These are phyloP conservation scores for Huntiella bhutanensis DNA, from an alignment of 2,329 filamentous ascomycete species.

Conservation along the genomic window DNA sequence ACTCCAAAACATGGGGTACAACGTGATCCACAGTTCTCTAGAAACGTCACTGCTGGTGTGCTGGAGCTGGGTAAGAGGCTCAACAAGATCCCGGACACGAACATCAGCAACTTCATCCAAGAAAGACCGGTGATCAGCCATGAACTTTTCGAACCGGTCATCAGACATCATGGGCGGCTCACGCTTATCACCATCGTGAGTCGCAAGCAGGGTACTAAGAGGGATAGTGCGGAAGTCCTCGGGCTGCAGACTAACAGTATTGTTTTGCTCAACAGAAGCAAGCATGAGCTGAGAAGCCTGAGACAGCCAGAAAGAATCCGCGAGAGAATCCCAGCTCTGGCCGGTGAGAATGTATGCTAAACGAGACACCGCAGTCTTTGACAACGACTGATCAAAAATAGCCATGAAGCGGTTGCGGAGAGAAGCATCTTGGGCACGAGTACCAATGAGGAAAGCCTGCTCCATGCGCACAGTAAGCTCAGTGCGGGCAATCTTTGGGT, in stretches of 20 bases:
- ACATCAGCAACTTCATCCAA: constrained; percentile 67
- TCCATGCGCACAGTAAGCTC: constrained; percentile 95
- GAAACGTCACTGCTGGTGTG: constrained; percentile 69
- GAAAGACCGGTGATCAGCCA: constrained; percentile 66
- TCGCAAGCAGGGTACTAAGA: constrained; percentile 51
- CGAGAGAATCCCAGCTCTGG: constrained; percentile 93
- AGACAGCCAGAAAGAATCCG: constrained; percentile 89
- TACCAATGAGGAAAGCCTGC: constrained; percentile 92
- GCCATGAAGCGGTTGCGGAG: constrained; percentile 95
- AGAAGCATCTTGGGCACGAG: constrained; percentile 77
- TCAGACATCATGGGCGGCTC: constrained; percentile 55
- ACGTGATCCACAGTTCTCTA: constrained; percentile 72
- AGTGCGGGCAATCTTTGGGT: constrained; percentile 83
- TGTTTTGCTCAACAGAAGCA: constrained; percentile 62
- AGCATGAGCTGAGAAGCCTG: constrained; percentile 88
- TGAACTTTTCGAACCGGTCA: constrained; percentile 61
- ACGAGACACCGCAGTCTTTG: constrained; percentile 76
- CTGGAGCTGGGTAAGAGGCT: constrained; percentile 79
- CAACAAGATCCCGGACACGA: constrained; percentile 70
- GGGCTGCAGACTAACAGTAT: constrained; percentile 54
- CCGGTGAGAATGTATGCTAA: constrained; percentile 75
- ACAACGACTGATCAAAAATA: constrained; percentile 88
- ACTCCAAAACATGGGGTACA: constrained; percentile 92
- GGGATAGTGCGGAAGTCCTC: constrained; percentile 72
- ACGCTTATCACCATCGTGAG: constrained; percentile 47